Base-by-base conservation (phyloP, 2,329 filamentous ascomycete species). In the Ceratocystiopsis sp. region DNA sequence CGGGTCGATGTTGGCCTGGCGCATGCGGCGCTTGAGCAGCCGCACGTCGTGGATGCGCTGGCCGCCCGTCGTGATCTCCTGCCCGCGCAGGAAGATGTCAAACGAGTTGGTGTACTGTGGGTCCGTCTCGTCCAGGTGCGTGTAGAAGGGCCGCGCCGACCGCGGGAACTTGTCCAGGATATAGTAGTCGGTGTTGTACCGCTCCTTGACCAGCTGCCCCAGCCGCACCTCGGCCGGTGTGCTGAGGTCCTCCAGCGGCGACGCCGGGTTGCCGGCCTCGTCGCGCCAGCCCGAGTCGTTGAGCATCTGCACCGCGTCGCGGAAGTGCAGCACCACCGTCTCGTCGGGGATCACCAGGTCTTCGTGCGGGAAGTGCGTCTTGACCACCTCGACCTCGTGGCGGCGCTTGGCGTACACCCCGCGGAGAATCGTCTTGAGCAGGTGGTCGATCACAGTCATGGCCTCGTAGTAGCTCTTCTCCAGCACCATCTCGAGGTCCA, bases 401-500 rank as follows among this genome's bases (percentile, higher is more conserved):
- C 74, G 69, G 41, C 45, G 35, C 12, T 36, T 37, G 15, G 29
- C 43, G 39, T 48, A 48, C 57, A 75, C 79, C 38, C 73, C 72
- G 45, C 70, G 66, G 56, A 87, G 85, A 42, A 89, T 65, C 16
- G 75, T 78, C 48, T 71, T 70, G 63, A 85, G 78, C 41, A 93
- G 84, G 44, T 71, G 66, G 55, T 95, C 87, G 39, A 95, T 73
- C 11, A 83, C 68, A 35, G 76, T 68, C 32, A 95, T 71, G 41
- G 87, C 82, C 60, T 95, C 87, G 54, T 93, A 80, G 58, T 95
- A 94, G 59, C 93, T 80, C 52, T 83, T 76, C 41, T 86, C 80
- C 49, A 95, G 84, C 3, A 79, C 73, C 89, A 95, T 95, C 57
- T 95, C 87, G 16, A 95, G 61, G 68, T 95, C 87, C 29, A 95